phyloP scores from a whole-genome alignment of 345 rosid species.

The Citrus unshiu region DNA sequence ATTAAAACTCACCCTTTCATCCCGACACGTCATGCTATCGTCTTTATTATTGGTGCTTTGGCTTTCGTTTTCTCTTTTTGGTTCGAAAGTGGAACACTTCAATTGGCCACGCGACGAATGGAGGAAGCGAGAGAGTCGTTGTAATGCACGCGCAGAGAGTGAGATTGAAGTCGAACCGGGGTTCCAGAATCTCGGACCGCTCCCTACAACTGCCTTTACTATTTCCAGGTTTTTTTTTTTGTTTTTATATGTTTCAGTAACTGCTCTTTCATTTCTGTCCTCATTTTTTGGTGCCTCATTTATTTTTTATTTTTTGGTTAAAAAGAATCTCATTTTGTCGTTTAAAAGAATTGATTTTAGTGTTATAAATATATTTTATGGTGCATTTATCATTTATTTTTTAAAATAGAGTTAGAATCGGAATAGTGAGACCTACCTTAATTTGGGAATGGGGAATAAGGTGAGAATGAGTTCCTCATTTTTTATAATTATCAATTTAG shows the following conservation, averaged over 20 bases:
- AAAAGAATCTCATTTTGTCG: too few species aligned
- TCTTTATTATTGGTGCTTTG: neutral
- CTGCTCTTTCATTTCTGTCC: neutral
- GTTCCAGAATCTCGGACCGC: conserved; percentile 17
- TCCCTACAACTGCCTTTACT: conserved; percentile 15
- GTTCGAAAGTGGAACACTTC: neutral
- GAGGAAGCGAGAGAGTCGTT: neutral
- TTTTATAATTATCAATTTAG: too few species aligned
- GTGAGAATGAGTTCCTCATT: too few species aligned
- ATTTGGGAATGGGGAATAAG: too few species aligned
- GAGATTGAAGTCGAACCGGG: neutral
- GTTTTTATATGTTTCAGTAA: neutral
- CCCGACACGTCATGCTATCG: neutral
- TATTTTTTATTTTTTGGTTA: neutral
- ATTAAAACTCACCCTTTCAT: neutral
- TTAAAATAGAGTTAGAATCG: too few species aligned
- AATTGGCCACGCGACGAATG: neutral
- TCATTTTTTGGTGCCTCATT: neutral
- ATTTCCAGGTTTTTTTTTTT: conserved; percentile 15
- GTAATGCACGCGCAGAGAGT: neutral
- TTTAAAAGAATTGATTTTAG: too few species aligned
- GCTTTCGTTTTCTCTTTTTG: too few species aligned
- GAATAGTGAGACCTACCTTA: too few species aligned
- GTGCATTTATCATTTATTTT: too few species aligned
- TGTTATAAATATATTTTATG: too few species aligned